These are phyloP conservation scores for Allium cepa DNA, from an alignment of 106 monocot species.

Conservation along the genomic window DNA sequence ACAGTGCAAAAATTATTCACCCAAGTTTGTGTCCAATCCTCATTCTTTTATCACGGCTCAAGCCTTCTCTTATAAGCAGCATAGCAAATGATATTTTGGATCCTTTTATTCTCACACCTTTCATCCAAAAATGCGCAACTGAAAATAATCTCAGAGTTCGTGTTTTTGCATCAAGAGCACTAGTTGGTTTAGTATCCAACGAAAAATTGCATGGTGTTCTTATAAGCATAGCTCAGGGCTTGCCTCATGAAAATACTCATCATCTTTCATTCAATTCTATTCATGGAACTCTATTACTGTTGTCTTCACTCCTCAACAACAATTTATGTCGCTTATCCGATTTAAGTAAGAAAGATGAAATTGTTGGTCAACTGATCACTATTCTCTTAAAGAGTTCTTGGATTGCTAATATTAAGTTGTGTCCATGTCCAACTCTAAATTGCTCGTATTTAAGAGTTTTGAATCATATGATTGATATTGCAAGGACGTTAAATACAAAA, in stretches of 20 bases:
- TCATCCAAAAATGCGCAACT: slow-evolving; percentile 71
- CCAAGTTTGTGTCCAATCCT: slow-evolving; percentile 97
- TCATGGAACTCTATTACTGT: slow-evolving; percentile 79
- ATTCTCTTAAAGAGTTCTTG: slow-evolving; percentile 58
- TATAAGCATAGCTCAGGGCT: slow-evolving; percentile 21
- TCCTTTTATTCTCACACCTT: slow-evolving; percentile 74
- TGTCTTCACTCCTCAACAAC: slow-evolving; percentile 63
- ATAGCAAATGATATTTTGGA: slow-evolving; percentile 64
- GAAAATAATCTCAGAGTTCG: slow-evolving; percentile 85
- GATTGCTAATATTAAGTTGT: slow-evolving; percentile 52
- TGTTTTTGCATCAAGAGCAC: slow-evolving; percentile 82
- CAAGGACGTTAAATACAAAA: slow-evolving; percentile 30
- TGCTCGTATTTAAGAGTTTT: slow-evolving; percentile 58
- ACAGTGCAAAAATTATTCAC: slow-evolving; percentile 74
- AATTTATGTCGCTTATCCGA: slow-evolving; percentile 72
- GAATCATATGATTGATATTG: slow-evolving; percentile 59
- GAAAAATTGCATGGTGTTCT: slow-evolving; percentile 65
- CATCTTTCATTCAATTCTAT: slow-evolving; percentile 62
- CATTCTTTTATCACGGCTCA: slow-evolving; percentile 83
- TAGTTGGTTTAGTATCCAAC: slow-evolving; percentile 87
- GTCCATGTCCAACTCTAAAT: slow-evolving; percentile 67
- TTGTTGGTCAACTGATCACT: slow-evolving; percentile 39
- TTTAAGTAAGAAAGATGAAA: slow-evolving; percentile 46
- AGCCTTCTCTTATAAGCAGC: slow-evolving; percentile 70
- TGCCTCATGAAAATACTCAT: slow-evolving; percentile 25